Evolutionary conservation across 768 basidiomycete genomes (phyloP), one percentile per base, ranked within the genome.

Genomic region (Dioszegia aurantiaca): DNA sequence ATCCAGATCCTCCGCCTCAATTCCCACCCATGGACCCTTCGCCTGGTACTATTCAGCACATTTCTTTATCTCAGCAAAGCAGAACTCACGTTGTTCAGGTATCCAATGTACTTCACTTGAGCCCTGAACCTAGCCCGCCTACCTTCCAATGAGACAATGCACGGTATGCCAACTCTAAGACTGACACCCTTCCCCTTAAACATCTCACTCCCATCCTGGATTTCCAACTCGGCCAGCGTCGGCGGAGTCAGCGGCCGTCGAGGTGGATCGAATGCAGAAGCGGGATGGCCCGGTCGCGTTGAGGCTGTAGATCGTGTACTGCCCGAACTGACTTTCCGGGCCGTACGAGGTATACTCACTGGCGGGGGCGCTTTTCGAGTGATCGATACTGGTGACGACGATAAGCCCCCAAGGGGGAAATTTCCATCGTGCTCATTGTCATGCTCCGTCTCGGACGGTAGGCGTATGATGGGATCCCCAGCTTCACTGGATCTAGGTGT

Each of bases 11-110:
- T 68, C 60, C 16, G 67, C 57, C 53, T 76, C 73, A 3, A 76
- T 49, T 11, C 75, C 75, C 2, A 76, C 61, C 73, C 72, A 76
- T 19, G 70, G 64, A 9, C 73, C 75, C n/a, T 30, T 23, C 26
- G 63, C 56, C 69, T 70, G 14, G 6, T 23, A 27, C 2, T n/a
- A 10, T 21, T 43, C 43, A 61, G 59, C 52, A 21, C 28, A 51
- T 14, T n/a, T n/a, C 45, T 40, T 17, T 39, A 37, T 19, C 10
- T 4, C 28, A 17, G 12, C 2, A 26, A n/a, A 31, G 24, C 26
- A 17, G 14, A 30, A 58, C 67, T 67, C 28, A 65, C 62, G 8
- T 39, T 61, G 2, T 57, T 51, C 44, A 76, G 55, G 24, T 56
- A 60, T 0, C 75, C 75, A 37, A 76, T 69, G 55, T 73, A 76